Evolutionary conservation across 108 stramenopile genomes (phyloP).

Genomic region (Cyclostephanos tholiformis): DNA sequence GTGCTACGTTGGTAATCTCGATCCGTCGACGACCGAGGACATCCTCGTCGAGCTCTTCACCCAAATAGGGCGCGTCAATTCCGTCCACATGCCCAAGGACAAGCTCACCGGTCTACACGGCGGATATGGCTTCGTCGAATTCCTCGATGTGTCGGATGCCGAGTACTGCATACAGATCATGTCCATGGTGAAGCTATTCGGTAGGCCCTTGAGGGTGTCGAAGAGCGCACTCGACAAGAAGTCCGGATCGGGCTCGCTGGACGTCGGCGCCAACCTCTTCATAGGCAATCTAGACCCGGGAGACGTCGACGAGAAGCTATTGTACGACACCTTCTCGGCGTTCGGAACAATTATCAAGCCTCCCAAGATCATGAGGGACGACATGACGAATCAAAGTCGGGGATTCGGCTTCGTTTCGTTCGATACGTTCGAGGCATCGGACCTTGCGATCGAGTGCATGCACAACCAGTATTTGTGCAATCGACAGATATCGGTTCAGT

Average conservation of each 20-base stretch:
- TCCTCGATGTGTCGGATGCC: constrained; percentile 88
- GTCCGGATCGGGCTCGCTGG: constrained; percentile 56
- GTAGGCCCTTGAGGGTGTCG: constrained; percentile 89
- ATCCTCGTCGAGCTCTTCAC: constrained; percentile 94
- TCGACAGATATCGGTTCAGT: constrained; percentile 95
- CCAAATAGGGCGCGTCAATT: constrained; percentile 92
- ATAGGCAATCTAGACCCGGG: constrained; percentile 94
- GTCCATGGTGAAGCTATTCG: constrained; percentile 96
- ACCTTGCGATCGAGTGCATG: constrained; percentile 99
- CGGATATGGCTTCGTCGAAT: constrained; percentile 99
- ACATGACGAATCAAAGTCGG: constrained; percentile 82
- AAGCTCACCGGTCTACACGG: constrained; percentile 86
- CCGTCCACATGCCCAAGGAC: constrained; percentile 99
- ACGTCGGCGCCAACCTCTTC: constrained; percentile 98
- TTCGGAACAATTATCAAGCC: constrained; percentile 95
- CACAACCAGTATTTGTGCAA: constrained; percentile 96
- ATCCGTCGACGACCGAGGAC: constrained; percentile 84
- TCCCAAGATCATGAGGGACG: constrained; percentile 91
- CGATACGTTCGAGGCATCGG: constrained; percentile 93
- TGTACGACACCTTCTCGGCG: constrained; percentile 97
- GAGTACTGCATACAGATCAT: constrained; percentile 97
- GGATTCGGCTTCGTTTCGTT: constrained; percentile 96
- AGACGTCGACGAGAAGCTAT: constrained; percentile 96
- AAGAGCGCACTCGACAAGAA: constrained; percentile 91
- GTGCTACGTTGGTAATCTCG: constrained; percentile 96